Evolutionary conservation across 441 rosid genomes (phyloP), one percentile per base, ranked within the genome.

Genomic region (Croton laevigatus): DNA sequence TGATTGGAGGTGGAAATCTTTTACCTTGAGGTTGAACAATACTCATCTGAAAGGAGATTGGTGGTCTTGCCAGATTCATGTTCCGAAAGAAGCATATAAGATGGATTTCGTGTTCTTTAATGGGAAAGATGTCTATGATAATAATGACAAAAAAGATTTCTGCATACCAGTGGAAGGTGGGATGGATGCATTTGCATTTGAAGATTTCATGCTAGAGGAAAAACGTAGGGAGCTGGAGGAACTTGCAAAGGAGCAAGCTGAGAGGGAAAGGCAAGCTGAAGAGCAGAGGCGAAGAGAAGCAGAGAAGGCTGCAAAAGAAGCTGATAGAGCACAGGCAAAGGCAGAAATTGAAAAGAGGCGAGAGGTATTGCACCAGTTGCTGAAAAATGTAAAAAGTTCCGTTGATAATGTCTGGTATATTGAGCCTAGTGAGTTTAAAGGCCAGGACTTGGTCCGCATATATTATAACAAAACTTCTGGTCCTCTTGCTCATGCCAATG

Each of bases 1-100:
- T 76, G 92, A 87, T 34, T 92, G 99, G 99, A 88, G 91, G 79
- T 94, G 94, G 94, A 89, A 87, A 71, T 88, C 93, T 59, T 94
- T 94, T 72, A 84, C 93, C 0, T 62, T 79, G 54, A 89, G 89
- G 83, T 82, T 91, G 78, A 87, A 84, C 71, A 85, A 85, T 82
- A 81, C 90, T 70, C 75, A 82, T 70, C 78, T 91, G 54, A 72
- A 78, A 19, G 86, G 87, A 74, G 97, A 92, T 73, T 95, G 97
- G 98, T 89, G 90, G 96, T 88, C 98, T 70, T 94, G 92, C 73
- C 85, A 74, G 65, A 70, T 92, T 76, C 94, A 87, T 81, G 81
- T 89, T 75, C 97, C 98, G 3, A 86, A 86, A 80, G 96, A 92
- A 87, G 94, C 99, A 1, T 94, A 88, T 80, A 88, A 90, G 80